Percentiles rank a stretch among this genome's conserved stretches.
phyloP scores from a whole-genome alignment of 1,284 basidiomycete genomes.

The Grifola frondosa region DNA sequence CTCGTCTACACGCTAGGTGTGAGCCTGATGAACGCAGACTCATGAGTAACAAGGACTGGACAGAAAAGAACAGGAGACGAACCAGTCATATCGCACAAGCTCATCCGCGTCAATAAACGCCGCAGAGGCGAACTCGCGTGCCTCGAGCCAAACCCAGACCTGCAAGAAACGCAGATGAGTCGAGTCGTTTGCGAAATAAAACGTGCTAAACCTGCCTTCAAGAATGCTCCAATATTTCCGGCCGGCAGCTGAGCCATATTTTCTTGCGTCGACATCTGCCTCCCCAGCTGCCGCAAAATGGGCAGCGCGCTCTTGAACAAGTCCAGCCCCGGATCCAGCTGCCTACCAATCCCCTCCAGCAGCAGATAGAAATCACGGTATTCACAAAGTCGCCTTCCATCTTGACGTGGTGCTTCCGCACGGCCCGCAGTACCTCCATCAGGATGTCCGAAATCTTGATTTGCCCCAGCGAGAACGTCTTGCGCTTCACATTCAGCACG shows the following conservation, averaged over 20 bases:
- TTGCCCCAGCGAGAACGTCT: constrained; percentile 93
- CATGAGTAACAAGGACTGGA: not conserved
- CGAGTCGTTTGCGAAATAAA: not conserved
- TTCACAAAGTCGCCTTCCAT: constrained; percentile 99
- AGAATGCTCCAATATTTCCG: constrained; percentile 76
- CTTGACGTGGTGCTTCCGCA: constrained; percentile 94
- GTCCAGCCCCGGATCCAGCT: constrained; percentile 90
- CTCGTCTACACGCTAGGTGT: constrained; percentile 27
- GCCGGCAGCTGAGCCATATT: constrained; percentile 62
- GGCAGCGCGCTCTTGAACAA: constrained; percentile 91
- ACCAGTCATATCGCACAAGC: constrained; percentile 76
- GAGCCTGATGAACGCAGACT: constrained; percentile 24
- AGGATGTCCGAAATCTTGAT: constrained; percentile 96
- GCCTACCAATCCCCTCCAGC: constrained; percentile 94
- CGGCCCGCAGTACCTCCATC: constrained; percentile 84
- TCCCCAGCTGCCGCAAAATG: constrained; percentile 85
- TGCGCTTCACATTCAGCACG: constrained; percentile 89
- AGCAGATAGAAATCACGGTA: constrained; percentile 94
- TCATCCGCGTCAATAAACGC: constrained; percentile 79
- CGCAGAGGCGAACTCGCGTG: constrained; percentile 78
- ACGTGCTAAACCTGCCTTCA: constrained; percentile 60
- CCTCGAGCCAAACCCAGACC: constrained; percentile 93
- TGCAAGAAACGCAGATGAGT: constrained; percentile 30
- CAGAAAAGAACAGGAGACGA: constrained; percentile 25
- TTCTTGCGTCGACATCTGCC: constrained; percentile 83